Evolutionary conservation across 2,329 filamentous ascomycete genomes (phyloP).

Genomic region (Dothistroma pini): DNA sequence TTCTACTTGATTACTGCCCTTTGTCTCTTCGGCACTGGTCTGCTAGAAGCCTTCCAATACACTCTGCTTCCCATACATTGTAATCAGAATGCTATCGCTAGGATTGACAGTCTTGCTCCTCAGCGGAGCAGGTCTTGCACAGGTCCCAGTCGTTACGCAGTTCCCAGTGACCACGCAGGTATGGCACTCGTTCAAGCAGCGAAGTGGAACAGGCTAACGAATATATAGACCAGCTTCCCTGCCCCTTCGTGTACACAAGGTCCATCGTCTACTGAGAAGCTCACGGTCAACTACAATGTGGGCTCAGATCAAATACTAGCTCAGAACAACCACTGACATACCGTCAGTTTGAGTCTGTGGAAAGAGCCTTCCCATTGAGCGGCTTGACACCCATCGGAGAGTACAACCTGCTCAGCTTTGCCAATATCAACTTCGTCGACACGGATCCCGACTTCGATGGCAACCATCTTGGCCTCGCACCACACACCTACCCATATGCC

Average conservation of each 20-base stretch:
- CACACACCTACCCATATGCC: slow-evolving; percentile 17
- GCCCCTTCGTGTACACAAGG: slow-evolving; percentile 11
- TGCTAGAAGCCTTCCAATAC: background rate
- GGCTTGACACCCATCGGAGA: slow-evolving; percentile 14
- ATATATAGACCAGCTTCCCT: slow-evolving; percentile 11
- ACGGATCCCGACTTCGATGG: slow-evolving; percentile 21
- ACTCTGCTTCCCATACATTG: background rate
- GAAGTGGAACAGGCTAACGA: background rate
- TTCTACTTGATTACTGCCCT: background rate
- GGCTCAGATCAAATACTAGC: background rate
- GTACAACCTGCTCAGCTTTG: slow-evolving; percentile 21
- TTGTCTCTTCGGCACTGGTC: background rate
- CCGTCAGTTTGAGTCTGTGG: slow-evolving; percentile 15
- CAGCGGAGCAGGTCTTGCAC: slow-evolving; percentile 6
- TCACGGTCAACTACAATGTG: slow-evolving; percentile 18
- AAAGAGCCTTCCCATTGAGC: slow-evolving; percentile 12
- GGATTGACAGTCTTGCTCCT: slow-evolving; percentile 1
- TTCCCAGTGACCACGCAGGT: slow-evolving; percentile 16
- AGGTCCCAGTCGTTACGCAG: slow-evolving; percentile 6
- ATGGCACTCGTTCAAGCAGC: background rate
- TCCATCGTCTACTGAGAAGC: slow-evolving; percentile 7
- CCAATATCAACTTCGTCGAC: slow-evolving; percentile 17
- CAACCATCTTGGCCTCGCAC: slow-evolving; percentile 20
- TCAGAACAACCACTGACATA: background rate
- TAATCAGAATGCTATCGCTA: background rate